Base-by-base conservation (phyloP, 257 asterid genomes). In the Solanum pimpinellifolium region DNA sequence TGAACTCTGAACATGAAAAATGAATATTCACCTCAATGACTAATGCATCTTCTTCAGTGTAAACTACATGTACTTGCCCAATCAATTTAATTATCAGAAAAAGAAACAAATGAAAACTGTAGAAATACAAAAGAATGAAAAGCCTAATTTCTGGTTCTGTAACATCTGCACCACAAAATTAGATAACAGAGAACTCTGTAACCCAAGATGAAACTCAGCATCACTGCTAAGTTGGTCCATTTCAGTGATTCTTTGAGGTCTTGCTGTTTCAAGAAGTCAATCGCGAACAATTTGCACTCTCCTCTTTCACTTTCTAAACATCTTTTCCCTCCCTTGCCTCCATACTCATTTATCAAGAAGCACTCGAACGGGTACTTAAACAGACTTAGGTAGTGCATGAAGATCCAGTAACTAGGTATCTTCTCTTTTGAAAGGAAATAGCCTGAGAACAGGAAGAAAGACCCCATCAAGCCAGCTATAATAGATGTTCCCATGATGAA, bases 401-500 rank as follows among this genome's bases (percentile, higher is more conserved):
- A 96, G 9, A 92, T 90, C 98, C 98, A 96, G 83, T 94, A 95
- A 20, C 7, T 65, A 7, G 99, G 98, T 85, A 95, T 94, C 23
- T 87, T 89, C 20, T 92, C 94, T 86, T 92, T 84, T 7, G 93
- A 85, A 3, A 96, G 94, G 65, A 95, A 96, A 75, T 95, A 95
- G 85, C 99, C 99, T 1, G 99, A 96, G 83, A 96, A 96, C 42
- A 96, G 94, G 27, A 96, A 96, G 90, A 96, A 96, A 2, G 96
- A 93, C 21, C 99, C 99, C 99, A 95, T 96, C 42, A 95, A 76
- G 33, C 99, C 99, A 1, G 99, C 94, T n/a, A 95, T 94, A 29
- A 95, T 87, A 4, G 98, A 94, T 2, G 95, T 87, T 46, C 98
- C 99, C 98, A 94, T 93, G 76, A 95, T 96, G 91, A 94, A 96